Base-by-base conservation (phyloP, 129 eudicot species). In the Lonicera japonica region DNA sequence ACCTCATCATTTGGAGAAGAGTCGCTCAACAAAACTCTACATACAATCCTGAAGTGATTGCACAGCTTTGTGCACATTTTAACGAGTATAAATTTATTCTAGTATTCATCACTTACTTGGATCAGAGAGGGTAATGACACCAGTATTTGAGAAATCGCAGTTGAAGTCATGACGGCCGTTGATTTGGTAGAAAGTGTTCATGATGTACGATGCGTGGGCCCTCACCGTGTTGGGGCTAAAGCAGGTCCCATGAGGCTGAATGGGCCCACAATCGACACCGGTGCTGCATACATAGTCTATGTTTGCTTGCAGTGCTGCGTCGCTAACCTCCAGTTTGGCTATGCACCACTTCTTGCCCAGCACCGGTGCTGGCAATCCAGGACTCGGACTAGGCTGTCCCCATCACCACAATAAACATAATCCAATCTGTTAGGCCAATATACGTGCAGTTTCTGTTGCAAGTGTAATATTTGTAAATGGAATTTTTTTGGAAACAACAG, bases 171-270 rank as follows among this genome's bases (percentile, higher is more conserved):
- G 69, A 19, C 77, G 85, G 17, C 97, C 97, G 39, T 79, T 75
- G 21, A 73, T 70, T 56, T 90, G 97, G 69, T 83, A 90, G 71
- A 20, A 90, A 18, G 87, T 38, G 57, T 90, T 90, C 97, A 90
- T 90, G 54, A 78, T 50, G 46, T 67, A 87, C 1, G 89, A 53
- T 0, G 97, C 97, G 22, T 90, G 95, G 39, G 87, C 55, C 69
- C 80, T 58, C 11, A 81, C 76, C 6, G 66, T 84, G 77, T 81
- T 79, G 25, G 97, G 94, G 25, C 72, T 25, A 48, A 86, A 90
- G 51, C 97, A 90, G 9, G 86, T 59, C 17, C 97, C 97, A 4
- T 90, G 95, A 0, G 85, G 61, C 56, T 90, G 95, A 53, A 90
- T 79, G 12, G 94, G 88, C 22, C 47, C 50, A 63, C 97, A 90